Conservation (phyloP, 345 rosid species). For the Angophora floribunda region DNA sequence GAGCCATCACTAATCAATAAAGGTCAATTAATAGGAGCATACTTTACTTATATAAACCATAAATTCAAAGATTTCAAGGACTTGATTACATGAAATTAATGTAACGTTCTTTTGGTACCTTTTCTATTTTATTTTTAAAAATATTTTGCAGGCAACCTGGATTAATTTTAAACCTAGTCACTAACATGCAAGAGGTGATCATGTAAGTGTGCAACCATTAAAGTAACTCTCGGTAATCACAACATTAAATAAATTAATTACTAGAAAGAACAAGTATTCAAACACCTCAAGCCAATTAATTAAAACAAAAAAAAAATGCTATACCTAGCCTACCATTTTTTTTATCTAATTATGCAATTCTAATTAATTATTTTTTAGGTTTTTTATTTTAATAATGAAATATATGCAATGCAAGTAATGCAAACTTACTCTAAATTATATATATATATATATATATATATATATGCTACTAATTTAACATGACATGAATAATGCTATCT, state of each 20-base stretch:
- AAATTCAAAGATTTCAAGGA: accelerated
- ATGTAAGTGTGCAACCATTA: background rate
- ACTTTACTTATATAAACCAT: background rate
- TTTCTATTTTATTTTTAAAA: no score
- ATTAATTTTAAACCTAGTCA: background rate
- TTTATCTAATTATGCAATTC: no score
- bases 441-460: no score
- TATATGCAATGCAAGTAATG: background rate
- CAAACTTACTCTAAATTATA: background rate
- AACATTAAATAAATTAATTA: background rate
- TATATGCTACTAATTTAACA: background rate
- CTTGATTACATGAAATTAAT: background rate
- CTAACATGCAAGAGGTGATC: background rate
- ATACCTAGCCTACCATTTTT: background rate
- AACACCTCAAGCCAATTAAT: background rate
- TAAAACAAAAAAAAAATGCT: background rate
- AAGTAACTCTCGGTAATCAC: background rate
- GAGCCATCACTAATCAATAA: background rate
- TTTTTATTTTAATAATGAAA: accelerated
- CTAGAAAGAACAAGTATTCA: background rate
- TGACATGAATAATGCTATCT: background rate
- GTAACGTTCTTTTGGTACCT: background rate
- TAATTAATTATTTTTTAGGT: no score
- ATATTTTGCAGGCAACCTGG: background rate
- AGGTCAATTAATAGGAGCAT: background rate